phyloP scores from a whole-genome alignment of 75 land plant genomes.

The Pseudotsuga menziesii region DNA sequence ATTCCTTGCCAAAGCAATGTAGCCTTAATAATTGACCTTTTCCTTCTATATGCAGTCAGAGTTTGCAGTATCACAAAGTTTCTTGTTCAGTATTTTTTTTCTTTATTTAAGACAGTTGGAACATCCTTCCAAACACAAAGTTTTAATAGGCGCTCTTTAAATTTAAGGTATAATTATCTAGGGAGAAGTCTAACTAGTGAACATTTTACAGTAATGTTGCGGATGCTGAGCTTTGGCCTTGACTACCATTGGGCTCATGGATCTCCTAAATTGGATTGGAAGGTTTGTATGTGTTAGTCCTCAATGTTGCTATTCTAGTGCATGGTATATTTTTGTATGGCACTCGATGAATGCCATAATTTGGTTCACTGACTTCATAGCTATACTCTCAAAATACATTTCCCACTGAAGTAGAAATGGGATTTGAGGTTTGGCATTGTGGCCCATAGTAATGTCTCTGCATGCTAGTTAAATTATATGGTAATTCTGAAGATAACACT shows the following conservation, averaged over 20 bases:
- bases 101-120: not conserved
- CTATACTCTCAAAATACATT: conserved; percentile 2
- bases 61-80: not conserved
- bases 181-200: not conserved
- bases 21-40: not conserved
- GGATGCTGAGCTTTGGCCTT: conserved; percentile 94
- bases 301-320: not conserved
- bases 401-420: not conserved
- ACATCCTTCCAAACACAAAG: not conserved
- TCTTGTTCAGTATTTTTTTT: not conserved
- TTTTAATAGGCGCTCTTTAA: not conserved
- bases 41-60: not conserved
- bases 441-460: not conserved
- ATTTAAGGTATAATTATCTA: not conserved
- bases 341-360: not conserved
- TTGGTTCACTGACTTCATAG: not conserved
- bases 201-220: conserved; percentile 61
- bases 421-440: not conserved
- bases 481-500: not conserved
- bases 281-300: conserved; percentile 42
- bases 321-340: not conserved
- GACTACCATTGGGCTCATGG: conserved; percentile 81
- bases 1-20: not conserved
- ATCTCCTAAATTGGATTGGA: conserved; percentile 48
- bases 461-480: not conserved